A percentile compares a stretch with the other conserved stretches of the same genome.
Evolutionary conservation across 345 rosid species (phyloP).

Genomic region (Eucalyptus sp.): DNA sequence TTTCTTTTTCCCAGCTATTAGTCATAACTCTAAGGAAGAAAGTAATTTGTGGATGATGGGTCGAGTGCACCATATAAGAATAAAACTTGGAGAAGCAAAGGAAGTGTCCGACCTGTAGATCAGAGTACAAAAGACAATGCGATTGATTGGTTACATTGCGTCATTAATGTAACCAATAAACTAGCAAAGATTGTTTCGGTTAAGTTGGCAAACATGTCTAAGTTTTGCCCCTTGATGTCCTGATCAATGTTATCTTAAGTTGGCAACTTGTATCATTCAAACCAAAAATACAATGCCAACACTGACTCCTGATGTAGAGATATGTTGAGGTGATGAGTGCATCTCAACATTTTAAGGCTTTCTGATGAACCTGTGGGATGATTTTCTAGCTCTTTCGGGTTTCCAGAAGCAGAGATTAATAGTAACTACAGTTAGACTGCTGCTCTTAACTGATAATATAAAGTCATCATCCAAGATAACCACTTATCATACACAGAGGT

Average conservation of each 20-base stretch:
- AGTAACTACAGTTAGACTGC: neutral
- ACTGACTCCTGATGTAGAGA: neutral
- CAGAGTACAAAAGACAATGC: rapidly evolving
- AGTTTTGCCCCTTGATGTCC: neutral
- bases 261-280: neutral
- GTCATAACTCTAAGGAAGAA: neutral
- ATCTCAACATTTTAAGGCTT: neutral
- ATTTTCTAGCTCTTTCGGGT: neutral
- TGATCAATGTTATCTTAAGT: neutral
- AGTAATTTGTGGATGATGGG: neutral
- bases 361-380: neutral
- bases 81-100: neutral
- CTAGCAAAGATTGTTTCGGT: neutral
- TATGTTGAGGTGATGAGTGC: neutral
- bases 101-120: neutral
- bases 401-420: neutral
- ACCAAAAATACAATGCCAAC: neutral
- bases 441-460: neutral
- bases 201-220: neutral
- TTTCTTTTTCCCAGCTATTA: neutral
- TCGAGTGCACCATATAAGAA: neutral
- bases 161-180: neutral
- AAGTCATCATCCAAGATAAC: neutral
- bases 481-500: neutral
- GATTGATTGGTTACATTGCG: neutral